A percentile compares a stretch with the other conserved stretches of the same genome.
phyloP scores from a whole-genome alignment of 1,139 yeast genomes.

The Geotrichum siamense region DNA sequence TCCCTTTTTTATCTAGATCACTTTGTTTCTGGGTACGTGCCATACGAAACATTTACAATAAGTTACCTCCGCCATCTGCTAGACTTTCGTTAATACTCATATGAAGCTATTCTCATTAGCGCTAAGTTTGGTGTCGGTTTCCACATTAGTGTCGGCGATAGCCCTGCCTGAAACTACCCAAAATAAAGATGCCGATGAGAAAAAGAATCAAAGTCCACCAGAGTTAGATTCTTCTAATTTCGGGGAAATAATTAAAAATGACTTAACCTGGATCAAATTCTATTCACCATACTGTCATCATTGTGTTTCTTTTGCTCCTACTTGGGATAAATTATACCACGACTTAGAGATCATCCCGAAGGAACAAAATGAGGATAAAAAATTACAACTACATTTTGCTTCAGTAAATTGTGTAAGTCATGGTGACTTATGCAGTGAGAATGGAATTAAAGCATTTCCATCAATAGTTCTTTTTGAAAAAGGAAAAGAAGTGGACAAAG shows the following conservation, averaged over 20 bases:
- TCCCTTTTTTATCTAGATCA: too few relatives aligned
- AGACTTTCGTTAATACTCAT: too few relatives aligned
- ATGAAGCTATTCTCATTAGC: not conserved
- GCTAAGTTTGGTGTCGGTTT: not conserved
- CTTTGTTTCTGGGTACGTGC: too few relatives aligned
- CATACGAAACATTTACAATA: too few relatives aligned
- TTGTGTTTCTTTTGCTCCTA: conserved; percentile 37
- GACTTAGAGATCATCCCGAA: too few relatives aligned
- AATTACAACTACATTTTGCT: conserved; percentile 34
- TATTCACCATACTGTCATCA: conserved; percentile 40
- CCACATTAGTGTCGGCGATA: not conserved
- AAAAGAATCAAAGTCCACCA: conserved; percentile 2
- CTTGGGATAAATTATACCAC: conserved; percentile 33
- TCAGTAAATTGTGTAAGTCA: conserved; percentile 37
- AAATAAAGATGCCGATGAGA: not conserved
- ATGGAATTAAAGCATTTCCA: conserved; percentile 33
- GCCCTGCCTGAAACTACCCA: not conserved
- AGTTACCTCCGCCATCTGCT: too few relatives aligned
- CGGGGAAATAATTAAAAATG: conserved; percentile 22
- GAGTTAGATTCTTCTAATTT: conserved; percentile 8
- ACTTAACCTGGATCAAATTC: conserved; percentile 38
- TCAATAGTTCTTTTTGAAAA: conserved; percentile 32
- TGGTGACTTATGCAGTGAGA: conserved; percentile 37
- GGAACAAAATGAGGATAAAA: conserved; percentile 19
- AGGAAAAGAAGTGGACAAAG: conserved; percentile 28